Percentiles rank a stretch among this genome's conserved stretches.
Conservation (phyloP, 2,329 filamentous ascomycete genomes). For the Rhytidhysteron rufulum region DNA sequence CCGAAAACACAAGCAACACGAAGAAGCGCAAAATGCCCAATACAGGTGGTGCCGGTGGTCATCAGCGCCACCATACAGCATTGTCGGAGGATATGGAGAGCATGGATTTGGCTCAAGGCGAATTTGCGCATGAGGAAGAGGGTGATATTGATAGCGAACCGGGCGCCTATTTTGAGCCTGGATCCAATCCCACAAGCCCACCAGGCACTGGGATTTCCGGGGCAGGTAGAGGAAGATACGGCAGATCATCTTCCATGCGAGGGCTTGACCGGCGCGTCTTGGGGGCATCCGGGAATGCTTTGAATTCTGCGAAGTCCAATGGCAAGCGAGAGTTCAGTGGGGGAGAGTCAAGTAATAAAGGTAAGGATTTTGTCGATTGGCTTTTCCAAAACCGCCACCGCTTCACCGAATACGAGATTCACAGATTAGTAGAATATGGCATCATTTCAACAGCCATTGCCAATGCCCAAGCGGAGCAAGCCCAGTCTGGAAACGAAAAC, state of each 20-base stretch:
- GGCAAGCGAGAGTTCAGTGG: conserved; percentile 31
- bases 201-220: conserved; percentile 71
- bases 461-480: conserved; percentile 61
- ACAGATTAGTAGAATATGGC: conserved; percentile 48
- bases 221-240: conserved; percentile 77
- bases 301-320: conserved; percentile 40
- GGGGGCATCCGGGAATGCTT: conserved; percentile 38
- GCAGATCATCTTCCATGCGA: conserved; percentile 50
- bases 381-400: too few species aligned
- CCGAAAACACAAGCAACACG: conserved; percentile 98
- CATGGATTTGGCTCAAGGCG: conserved; percentile 47
- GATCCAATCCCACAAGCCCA: conserved; percentile 45
- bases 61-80: conserved; percentile 50
- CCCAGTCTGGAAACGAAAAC: conserved; percentile 64
- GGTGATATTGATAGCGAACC: too few species aligned
- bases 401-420: neutral
- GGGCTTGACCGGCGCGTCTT: conserved; percentile 41
- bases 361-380: conserved; percentile 16
- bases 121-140: conserved; percentile 46
- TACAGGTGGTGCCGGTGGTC: conserved; percentile 63
- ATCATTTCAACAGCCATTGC: conserved; percentile 93
- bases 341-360: conserved; percentile 11
- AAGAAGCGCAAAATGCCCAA: conserved; percentile 98
- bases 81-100: conserved; percentile 62
- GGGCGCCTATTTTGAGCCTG: conserved; percentile 56